phyloP scores from a whole-genome alignment of 2,329 filamentous ascomycete species.

The Colletotrichum sp. region DNA sequence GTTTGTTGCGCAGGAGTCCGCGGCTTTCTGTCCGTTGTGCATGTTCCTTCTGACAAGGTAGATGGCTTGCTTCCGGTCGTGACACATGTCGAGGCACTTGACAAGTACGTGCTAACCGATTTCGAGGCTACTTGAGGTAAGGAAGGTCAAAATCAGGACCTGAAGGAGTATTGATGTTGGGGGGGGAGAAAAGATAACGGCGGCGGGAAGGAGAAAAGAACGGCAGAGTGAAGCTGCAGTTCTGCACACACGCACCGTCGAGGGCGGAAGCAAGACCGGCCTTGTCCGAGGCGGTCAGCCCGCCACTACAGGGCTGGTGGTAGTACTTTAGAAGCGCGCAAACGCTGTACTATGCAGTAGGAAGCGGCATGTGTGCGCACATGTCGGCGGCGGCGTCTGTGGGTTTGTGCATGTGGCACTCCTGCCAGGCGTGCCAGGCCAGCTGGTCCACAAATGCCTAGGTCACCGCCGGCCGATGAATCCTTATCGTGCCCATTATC shows the following conservation, averaged over 20 bases:
- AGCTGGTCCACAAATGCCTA: not conserved
- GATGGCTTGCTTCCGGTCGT: not conserved
- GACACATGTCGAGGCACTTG: not conserved
- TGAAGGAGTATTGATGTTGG: not conserved
- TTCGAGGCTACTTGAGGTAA: not conserved
- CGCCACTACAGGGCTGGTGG: not conserved
- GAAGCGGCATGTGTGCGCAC: not conserved
- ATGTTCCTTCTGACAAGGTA: not conserved
- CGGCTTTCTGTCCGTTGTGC: not conserved
- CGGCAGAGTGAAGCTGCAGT: not conserved
- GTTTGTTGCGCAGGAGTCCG: not conserved
- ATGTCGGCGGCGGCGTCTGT: not conserved
- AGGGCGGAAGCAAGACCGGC: not conserved
- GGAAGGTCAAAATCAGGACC: not conserved
- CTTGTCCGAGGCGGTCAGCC: constrained; percentile 3
- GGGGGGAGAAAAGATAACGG: not conserved
- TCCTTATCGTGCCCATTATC: constrained; percentile 1
- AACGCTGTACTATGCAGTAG: not conserved
- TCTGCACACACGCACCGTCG: not conserved
- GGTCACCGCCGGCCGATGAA: not conserved
- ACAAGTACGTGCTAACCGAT: not conserved
- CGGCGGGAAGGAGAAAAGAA: not conserved
- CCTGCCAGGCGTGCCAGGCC: not conserved
- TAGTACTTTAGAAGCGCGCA: not conserved
- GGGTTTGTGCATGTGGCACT: not conserved